These are phyloP conservation scores for Leccinum solheimii DNA, from an alignment of 1,284 basidiomycete genomes.

Conservation along the genomic window DNA sequence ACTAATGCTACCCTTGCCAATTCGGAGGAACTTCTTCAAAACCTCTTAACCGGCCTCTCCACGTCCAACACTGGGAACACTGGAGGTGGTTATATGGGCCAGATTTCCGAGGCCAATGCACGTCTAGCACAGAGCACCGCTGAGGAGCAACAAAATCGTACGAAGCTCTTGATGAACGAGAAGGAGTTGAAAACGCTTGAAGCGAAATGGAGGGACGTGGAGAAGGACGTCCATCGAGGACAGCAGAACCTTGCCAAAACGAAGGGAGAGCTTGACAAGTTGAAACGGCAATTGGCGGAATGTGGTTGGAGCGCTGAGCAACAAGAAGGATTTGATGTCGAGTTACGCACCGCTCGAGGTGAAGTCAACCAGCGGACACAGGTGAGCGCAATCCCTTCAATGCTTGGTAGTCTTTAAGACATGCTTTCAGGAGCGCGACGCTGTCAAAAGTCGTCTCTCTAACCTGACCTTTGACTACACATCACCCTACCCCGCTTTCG, in stretches of 20 bases:
- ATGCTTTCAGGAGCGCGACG: slow-evolving; percentile 65
- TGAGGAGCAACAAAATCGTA: slow-evolving; percentile 83
- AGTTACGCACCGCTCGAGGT: slow-evolving; percentile 56
- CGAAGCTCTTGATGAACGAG: slow-evolving; percentile 78
- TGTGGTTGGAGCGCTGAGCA: slow-evolving; percentile 82
- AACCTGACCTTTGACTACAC: slow-evolving; percentile 85
- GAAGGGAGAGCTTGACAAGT: slow-evolving; percentile 60
- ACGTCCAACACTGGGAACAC: slow-evolving; percentile 56
- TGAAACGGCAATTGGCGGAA: slow-evolving; percentile 54
- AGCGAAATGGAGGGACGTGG: slow-evolving; percentile 80
- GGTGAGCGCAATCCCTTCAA: slow-evolving; percentile 44
- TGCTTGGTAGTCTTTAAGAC: slow-evolving; percentile 6
- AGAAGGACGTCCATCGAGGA: slow-evolving; percentile 81
- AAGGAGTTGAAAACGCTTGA: slow-evolving; percentile 83
- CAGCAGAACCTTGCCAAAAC: slow-evolving; percentile 66
- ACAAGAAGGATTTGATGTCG: slow-evolving; percentile 65
- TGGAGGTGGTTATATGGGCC: slow-evolving; percentile 94
- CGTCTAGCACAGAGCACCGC: slow-evolving; percentile 76
- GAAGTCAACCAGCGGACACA: slow-evolving; percentile 64
- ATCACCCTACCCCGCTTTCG: slow-evolving; percentile 80
- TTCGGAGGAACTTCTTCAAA: slow-evolving; percentile 94
- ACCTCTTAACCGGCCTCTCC: slow-evolving; percentile 89
- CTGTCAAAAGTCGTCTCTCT: slow-evolving; percentile 67
- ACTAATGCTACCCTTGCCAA: slow-evolving; percentile 67
- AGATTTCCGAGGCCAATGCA: slow-evolving; percentile 86